Percentiles rank a stretch among this genome's conserved stretches.
Evolutionary conservation across 768 basidiomycete species (phyloP).

Genomic region (Suillus americanus): DNA sequence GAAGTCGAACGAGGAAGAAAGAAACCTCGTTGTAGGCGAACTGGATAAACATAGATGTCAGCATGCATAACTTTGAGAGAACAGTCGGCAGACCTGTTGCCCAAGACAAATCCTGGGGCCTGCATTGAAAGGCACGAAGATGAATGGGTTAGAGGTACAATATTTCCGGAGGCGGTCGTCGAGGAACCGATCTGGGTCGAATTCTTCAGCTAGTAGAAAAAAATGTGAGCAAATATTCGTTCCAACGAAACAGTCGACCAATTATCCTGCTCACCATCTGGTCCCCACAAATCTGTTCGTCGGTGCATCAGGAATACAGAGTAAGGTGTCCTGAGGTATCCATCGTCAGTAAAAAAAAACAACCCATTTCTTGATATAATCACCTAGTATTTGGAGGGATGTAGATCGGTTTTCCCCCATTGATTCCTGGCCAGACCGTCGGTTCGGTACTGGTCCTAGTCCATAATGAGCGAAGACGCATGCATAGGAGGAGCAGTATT

Average conservation of each 20-base stretch:
- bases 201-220: slow-evolving; percentile 43
- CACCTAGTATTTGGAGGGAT: slow-evolving; percentile 33
- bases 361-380: neutral
- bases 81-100: slow-evolving; percentile 29
- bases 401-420: slow-evolving; percentile 29
- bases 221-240: neutral
- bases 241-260: too few species aligned
- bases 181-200: slow-evolving; percentile 69
- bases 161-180: slow-evolving; percentile 60
- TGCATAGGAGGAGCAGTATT: neutral
- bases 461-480: neutral
- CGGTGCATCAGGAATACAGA: slow-evolving; percentile 60
- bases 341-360: neutral
- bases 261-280: slow-evolving; percentile 45
- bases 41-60: slow-evolving; percentile 27
- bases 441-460: slow-evolving; percentile 25
- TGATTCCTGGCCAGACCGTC: slow-evolving; percentile 21
- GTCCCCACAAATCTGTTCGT: slow-evolving; percentile 63
- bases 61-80: neutral
- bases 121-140: slow-evolving; percentile 44
- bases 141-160: slow-evolving; percentile 53
- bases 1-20: slow-evolving; percentile 58
- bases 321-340: slow-evolving; percentile 37
- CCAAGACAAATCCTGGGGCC: slow-evolving; percentile 39
- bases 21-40: slow-evolving; percentile 69